Evolutionary conservation across 371 early-diverging fungal species (phyloP), one percentile per base, ranked within the genome.

Genomic region (Haplosporangium sp.): DNA sequence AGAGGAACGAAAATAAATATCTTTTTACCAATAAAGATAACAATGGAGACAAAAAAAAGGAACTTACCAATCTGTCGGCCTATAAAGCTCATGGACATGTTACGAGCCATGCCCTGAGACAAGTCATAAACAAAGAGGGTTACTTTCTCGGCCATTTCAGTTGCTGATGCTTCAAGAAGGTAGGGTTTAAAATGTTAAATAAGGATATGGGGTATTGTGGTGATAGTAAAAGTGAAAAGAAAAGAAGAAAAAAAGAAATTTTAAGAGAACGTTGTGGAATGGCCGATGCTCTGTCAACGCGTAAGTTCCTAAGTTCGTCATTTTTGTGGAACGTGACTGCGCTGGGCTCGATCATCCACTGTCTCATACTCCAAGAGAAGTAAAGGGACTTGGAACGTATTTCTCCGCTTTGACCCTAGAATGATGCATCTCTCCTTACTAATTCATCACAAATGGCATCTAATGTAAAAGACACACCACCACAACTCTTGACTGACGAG

Each of bases 121-220:
- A 95, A 85, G 83, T 95, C 96, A 73, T 95, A 95, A 9, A 94
- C 87, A 60, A 89, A 91, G 17, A 95, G 85, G 66, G 89, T 85
- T 13, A 95, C 94, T 66, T 38, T 64, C 47, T 69, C 73, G 3
- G 78, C 40, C 78, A 77, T 77, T 62, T 48, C 38, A 17, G 0
- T 19, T 48, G 1, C 3, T 60, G 60, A 55, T 27, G 10, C 2
- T 9, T 34, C 35, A 34, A 27, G 20, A 34, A 34, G 34, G 27
- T 27, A 34, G 20, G 3, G 10, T 34, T 9, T 34, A 34, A 34
- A 11, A 35, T 10, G 11, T 27, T 7, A 34, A 15, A 27, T 34
- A 34, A 13, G 11, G 6, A 8, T 34, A 11, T 19, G 19, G 52
- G 19, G 50, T 50, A 42, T 50, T 50, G 15, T 55, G 34, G 3